Evolutionary conservation across 2,329 filamentous ascomycete genomes (phyloP), one percentile per base, ranked within the genome.

Genomic region (Talaromyces albobiverticillius): DNA sequence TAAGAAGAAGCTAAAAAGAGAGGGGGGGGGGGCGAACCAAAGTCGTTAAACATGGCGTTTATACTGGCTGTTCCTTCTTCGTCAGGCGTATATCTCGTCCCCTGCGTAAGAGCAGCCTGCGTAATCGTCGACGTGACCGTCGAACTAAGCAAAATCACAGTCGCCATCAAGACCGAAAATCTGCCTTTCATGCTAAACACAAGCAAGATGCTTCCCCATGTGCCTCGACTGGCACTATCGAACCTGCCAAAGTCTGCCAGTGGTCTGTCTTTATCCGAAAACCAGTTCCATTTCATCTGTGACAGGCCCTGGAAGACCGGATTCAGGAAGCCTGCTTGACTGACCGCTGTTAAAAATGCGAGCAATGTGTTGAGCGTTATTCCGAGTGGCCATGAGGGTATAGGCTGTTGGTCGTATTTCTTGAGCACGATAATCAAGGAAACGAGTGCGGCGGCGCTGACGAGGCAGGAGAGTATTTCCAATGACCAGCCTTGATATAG

Each of bases 211-310:
- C 36, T 51, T 3, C 25, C 48, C 34, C 34, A 41, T 42, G 38
- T 13, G 16, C 48, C 48, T 31, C 48, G 14, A n/a, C 48, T 51
- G 22, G 48, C 48, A 31, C 36, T 43, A 22, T 51, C 36, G 32
- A 42, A 51, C 5, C 29, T 43, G 7, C 31, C 25, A 34, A 51
- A 51, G 7, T 51, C 36, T 14, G 26, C 25, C 36, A 51, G 36
- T 2, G 48, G 48, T 8, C 23, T 31, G 9, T 43, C 25, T 13
- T 43, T 42, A 13, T n/a, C n/a, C n/a, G 11, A 13, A 32, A 51
- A 51, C 48, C 48, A 51, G 25, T 51, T 51, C 48, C 48, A 51
- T n/a, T 42, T 51, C 48, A 51, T 42, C 11, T 51, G 48, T n/a
- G 36, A 51, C 11, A 51, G 18, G 16, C 36, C 48, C 8, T 51